A percentile compares a stretch with the other conserved stretches of the same genome.
These are phyloP conservation scores for Syncephalastrum sp. DNA, from an alignment of 371 early-diverging fungal species.

Conservation along the genomic window DNA sequence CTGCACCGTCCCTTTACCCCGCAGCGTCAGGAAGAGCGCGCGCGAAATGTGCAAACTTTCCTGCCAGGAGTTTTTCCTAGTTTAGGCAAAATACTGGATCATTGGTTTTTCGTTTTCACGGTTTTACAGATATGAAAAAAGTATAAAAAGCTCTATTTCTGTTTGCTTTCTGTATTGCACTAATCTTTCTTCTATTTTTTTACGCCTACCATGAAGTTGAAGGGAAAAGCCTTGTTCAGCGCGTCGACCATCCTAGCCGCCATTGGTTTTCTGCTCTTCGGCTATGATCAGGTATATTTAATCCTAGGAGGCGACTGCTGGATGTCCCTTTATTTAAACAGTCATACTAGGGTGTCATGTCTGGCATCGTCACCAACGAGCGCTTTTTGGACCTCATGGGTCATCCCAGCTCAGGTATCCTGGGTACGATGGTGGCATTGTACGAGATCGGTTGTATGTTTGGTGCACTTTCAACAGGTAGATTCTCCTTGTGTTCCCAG, in stretches of 20 bases:
- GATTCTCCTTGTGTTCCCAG: background rate
- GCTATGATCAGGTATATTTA: constrained; percentile 35
- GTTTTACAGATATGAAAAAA: no score
- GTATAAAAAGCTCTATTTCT: background rate
- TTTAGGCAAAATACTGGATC: no score
- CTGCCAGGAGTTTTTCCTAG: no score
- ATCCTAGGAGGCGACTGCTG: background rate
- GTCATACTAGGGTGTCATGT: constrained; percentile 33
- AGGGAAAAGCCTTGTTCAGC: constrained; percentile 30
- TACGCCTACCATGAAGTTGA: constrained; percentile 12
- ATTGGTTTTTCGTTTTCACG: no score
- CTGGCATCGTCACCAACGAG: constrained; percentile 30
- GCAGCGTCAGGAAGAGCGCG: no score
- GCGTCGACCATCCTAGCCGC: constrained; percentile 35
- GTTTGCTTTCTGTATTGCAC: background rate
- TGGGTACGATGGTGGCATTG: constrained; percentile 25
- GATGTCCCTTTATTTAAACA: background rate
- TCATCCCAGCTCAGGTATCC: constrained; percentile 12
- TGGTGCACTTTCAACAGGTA: constrained; percentile 23
- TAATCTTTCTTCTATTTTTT: constrained; percentile 5
- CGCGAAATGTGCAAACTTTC: no score
- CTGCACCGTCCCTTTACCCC: no score
- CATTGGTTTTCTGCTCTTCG: constrained; percentile 33
- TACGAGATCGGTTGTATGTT: constrained; percentile 34
- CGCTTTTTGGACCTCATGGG: constrained; percentile 27